Percentiles rank a stretch among this genome's conserved stretches.
Conservation (phyloP, 1,284 basidiomycete genomes). For the Fomitopsis pinicola region DNA sequence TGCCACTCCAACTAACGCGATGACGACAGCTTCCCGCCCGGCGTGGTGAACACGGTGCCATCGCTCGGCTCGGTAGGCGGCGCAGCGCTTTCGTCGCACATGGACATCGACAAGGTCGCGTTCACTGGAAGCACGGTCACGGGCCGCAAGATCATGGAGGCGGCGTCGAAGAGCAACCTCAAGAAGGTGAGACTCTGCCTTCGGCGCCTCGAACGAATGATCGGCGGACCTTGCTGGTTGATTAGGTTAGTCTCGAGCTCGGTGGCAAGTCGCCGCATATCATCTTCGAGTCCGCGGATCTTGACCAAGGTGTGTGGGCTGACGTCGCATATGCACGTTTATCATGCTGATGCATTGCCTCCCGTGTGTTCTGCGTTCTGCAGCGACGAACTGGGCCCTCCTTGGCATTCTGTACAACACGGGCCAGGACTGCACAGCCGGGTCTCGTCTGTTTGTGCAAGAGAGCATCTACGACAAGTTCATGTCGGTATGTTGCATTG, state of each 20-base stretch:
- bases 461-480: slow-evolving; percentile 85
- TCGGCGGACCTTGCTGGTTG: not conserved
- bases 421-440: slow-evolving; percentile 87
- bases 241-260: slow-evolving; percentile 87
- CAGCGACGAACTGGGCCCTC: slow-evolving; percentile 80
- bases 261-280: slow-evolving; percentile 95
- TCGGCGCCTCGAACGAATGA: not conserved
- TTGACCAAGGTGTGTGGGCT: slow-evolving; percentile 65
- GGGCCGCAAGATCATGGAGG: slow-evolving; percentile 90
- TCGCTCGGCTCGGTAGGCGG: slow-evolving; percentile 84
- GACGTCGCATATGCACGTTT: not conserved
- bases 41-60: slow-evolving; percentile 87
- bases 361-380: not conserved
- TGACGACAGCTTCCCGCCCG: slow-evolving; percentile 74
- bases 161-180: slow-evolving; percentile 89
- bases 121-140: slow-evolving; percentile 84
- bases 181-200: slow-evolving; percentile 57
- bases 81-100: slow-evolving; percentile 75
- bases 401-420: slow-evolving; percentile 83
- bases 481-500: slow-evolving; percentile 32
- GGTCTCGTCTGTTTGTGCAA: slow-evolving; percentile 83
- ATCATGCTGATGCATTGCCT: not conserved
- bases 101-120: slow-evolving; percentile 80
- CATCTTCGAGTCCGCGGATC: slow-evolving; percentile 76
- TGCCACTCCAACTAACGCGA: not conserved